These are phyloP conservation scores for Phalaenopsis hybrid DNA, from an alignment of 116 monocot species.

Conservation along the genomic window DNA sequence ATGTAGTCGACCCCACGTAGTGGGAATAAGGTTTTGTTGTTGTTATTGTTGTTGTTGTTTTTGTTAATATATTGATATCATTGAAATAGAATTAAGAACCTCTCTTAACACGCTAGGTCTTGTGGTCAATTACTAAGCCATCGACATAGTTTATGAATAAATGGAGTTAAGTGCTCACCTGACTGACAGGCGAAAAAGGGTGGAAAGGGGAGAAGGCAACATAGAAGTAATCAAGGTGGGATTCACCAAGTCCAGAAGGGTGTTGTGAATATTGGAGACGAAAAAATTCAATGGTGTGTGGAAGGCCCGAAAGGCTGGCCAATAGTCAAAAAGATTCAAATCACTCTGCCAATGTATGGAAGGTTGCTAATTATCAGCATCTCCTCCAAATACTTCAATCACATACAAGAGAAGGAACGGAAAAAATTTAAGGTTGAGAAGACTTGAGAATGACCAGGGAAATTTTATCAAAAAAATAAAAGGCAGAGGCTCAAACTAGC, in stretches of 20 bases:
- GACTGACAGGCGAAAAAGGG: not conserved
- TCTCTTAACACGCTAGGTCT: not conserved
- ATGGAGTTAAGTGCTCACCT: not conserved
- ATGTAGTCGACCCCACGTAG: too few species aligned
- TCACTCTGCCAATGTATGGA: too few species aligned
- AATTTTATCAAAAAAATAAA: too few species aligned
- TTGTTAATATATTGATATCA: not conserved
- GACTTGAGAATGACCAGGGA: too few species aligned
- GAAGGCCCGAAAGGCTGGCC: too few species aligned
- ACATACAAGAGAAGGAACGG: not conserved
- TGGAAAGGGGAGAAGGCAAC: not conserved
- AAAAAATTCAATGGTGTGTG: too few species aligned
- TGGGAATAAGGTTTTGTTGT: too few species aligned
- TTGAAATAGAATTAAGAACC: not conserved
- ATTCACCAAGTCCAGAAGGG: not conserved
- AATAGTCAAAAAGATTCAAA: too few species aligned
- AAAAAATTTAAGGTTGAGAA: not conserved
- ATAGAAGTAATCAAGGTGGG: not conserved
- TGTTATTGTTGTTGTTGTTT: too few species aligned
- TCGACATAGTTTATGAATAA: not conserved
- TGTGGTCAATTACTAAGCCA: not conserved
- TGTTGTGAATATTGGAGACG: not conserved
- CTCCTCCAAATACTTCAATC: not conserved
- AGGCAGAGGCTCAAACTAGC: too few species aligned
- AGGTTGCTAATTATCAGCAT: too few species aligned